Evolutionary conservation across 2,329 filamentous ascomycete genomes (phyloP), one percentile per base, ranked within the genome.

Genomic region (Talaromyces amestolkiae): DNA sequence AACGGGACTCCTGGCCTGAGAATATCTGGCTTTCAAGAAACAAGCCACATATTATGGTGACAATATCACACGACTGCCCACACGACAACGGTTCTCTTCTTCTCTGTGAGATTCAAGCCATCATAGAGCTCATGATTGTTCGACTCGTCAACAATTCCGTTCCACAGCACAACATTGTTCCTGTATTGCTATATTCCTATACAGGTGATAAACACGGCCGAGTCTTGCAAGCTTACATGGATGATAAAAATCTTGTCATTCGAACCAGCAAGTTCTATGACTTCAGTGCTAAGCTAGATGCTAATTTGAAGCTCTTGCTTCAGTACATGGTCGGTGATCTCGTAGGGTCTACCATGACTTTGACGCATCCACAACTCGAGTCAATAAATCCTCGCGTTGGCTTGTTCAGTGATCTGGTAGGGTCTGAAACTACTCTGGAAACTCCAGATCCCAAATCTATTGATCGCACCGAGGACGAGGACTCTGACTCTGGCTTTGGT

Each of bases 41-140:
- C 15, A 58, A 47, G 37, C 61, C 51, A 22, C 51, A 63, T 45
- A 45, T 63, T 11, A 47, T 63, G 39, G 51, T 35, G 11, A 31
- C 24, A 13, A 47, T 63, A 5, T 19, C 17, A 13, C 51, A 63
- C 22, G 37, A 19, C 15, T 41, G 47, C 24, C 8, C 3, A 45
- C n/a, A 22, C 19, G 37, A 63, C 41, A 17, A 56, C 19, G 8
- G 17, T 19, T n/a, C 3, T 35, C 61, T 63, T 43, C 33, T 63
- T 7, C 49, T 63, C n/a, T 19, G 49, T 24, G 61, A 63, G 15
- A n/a, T 63, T 11, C 19, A 45, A 47, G 24, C 43, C 39, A 58
- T 63, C 10, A 35, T 58, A 9, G 17, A 27, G 24, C 51, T 63
- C 31, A 63, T 58, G 61, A 27, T 63, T 37, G 61, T 58, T 15